A percentile compares a stretch with the other conserved stretches of the same genome.
These are phyloP conservation scores for Fraxinus floribunda DNA, from an alignment of 305 asterid genomes.

Conservation along the genomic window DNA sequence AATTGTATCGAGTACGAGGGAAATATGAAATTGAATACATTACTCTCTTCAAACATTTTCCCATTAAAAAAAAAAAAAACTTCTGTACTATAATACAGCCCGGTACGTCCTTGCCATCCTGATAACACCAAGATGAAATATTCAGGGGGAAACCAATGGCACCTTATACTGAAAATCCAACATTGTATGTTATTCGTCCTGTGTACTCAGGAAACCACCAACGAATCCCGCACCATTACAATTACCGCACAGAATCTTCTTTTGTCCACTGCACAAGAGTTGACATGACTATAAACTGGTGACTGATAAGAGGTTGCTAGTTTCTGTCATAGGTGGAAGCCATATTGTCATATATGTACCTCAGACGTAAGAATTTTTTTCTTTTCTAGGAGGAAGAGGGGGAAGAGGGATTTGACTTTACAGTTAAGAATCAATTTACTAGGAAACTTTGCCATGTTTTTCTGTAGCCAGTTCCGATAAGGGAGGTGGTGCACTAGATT, in stretches of 20 bases:
- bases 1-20: not conserved
- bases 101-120: constrained; percentile 13
- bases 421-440: not conserved
- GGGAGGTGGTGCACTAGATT: not conserved
- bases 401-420: not conserved
- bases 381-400: not conserved
- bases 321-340: not conserved
- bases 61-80: not conserved
- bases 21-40: not conserved
- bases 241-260: constrained; percentile 71
- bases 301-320: not conserved
- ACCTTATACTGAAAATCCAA: not conserved
- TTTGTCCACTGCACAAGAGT: constrained; percentile 60
- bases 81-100: not conserved
- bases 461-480: not conserved
- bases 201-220: constrained; percentile 84
- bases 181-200: constrained; percentile 42
- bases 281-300: not conserved
- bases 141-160: not conserved
- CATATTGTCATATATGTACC: not conserved
- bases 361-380: not conserved
- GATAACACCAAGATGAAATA: constrained; percentile 27
- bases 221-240: constrained; percentile 92
- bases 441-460: not conserved
- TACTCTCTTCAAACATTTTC: not conserved